phyloP scores from a whole-genome alignment of 306 rosid species.

The Phaseolus lunatus region DNA sequence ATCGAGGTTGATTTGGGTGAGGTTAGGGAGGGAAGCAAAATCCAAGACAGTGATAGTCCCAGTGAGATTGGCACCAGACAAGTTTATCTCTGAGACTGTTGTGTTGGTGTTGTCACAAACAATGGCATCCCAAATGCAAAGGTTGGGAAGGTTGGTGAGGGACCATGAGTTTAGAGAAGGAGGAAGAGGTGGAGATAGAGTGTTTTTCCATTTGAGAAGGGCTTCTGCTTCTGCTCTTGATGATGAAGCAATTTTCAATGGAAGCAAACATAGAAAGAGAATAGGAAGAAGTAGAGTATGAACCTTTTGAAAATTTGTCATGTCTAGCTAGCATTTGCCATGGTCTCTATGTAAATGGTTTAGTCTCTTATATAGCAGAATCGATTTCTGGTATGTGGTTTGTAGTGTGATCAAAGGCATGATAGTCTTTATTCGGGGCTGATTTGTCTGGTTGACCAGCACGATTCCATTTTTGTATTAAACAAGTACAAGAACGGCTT shows the following conservation, averaged over 20 bases:
- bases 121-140: constrained; percentile 67
- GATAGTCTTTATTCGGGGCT: not conserved
- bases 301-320: constrained; percentile 44
- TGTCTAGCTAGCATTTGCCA: constrained; percentile 30
- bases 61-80: constrained; percentile 44
- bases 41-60: constrained; percentile 53
- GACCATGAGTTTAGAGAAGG: constrained; percentile 58
- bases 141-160: constrained; percentile 47
- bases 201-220: constrained; percentile 69
- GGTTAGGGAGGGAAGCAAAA: constrained; percentile 55
- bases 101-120: constrained; percentile 52
- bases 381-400: not conserved
- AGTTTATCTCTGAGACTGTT: constrained; percentile 52
- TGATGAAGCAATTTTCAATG: constrained; percentile 54
- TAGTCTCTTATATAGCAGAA: constrained; percentile 7
- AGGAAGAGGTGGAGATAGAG: constrained; percentile 49
- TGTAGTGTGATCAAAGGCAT: not conserved
- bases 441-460: not conserved
- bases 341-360: not conserved
- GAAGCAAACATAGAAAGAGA: constrained; percentile 52
- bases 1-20: constrained; percentile 61
- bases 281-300: constrained; percentile 33
- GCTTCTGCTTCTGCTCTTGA: constrained; percentile 67
- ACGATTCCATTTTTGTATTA: too few relatives aligned
- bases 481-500: too few relatives aligned